Conservation (phyloP, 1,284 basidiomycete species). For the Ceratobasidium sp. region DNA sequence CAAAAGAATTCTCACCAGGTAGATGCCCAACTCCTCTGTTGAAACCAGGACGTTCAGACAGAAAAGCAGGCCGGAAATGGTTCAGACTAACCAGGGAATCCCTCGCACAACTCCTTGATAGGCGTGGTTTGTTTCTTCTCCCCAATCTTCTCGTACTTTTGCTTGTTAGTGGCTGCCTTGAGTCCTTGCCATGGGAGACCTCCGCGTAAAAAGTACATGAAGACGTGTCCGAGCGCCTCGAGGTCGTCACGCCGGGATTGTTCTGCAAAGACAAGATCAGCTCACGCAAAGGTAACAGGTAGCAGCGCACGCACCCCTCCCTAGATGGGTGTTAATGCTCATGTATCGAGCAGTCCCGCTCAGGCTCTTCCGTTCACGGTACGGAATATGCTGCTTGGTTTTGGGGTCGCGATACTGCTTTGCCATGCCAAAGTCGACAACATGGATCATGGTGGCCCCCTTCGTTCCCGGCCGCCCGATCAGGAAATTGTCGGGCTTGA, state of each 20-base stretch:
- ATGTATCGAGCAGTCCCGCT: constrained; percentile 94
- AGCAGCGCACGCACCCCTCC: constrained; percentile 69
- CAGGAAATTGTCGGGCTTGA: constrained; percentile 97
- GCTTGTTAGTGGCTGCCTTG: constrained; percentile 88
- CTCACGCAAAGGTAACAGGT: background rate
- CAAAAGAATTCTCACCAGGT: constrained; percentile 58
- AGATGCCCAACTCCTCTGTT: constrained; percentile 87
- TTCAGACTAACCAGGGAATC: constrained; percentile 80
- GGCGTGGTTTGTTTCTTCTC: constrained; percentile 98
- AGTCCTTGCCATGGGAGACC: constrained; percentile 72
- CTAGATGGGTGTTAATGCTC: constrained; percentile 97
- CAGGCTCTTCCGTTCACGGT: constrained; percentile 93
- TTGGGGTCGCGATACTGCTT: constrained; percentile 98
- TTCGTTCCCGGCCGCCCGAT: constrained; percentile 92
- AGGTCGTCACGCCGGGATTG: constrained; percentile 95
- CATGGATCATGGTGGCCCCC: constrained; percentile 73
- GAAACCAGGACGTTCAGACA: constrained; percentile 22
- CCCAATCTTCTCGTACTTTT: constrained; percentile 99
- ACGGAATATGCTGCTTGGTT: constrained; percentile 97
- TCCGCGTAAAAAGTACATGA: constrained; percentile 97
- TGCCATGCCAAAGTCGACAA: constrained; percentile 92
- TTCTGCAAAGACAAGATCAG: constrained; percentile 62
- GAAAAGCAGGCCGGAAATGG: background rate
- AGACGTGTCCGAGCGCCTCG: constrained; percentile 95
- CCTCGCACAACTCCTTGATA: constrained; percentile 93